These are phyloP conservation scores for Paramecium pentaurelia DNA, from an alignment of 73 alveolate species.

Conservation along the genomic window DNA sequence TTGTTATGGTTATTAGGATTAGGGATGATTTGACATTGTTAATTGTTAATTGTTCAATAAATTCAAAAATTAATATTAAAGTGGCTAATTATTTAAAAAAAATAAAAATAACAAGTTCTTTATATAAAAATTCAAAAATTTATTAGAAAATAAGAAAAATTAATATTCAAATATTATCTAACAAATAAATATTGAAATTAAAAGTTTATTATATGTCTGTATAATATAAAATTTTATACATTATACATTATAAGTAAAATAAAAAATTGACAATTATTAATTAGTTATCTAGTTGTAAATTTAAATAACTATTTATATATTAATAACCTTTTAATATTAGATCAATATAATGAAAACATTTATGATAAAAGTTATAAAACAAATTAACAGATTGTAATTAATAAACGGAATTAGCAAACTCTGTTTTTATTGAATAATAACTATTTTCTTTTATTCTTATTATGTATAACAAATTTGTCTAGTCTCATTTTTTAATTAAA, in stretches of 20 bases:
- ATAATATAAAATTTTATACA: too few relatives aligned
- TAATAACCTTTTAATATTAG: too few relatives aligned
- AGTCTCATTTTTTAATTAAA: neutral
- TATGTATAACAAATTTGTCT: neutral
- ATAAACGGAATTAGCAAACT: neutral
- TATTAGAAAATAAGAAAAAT: too few relatives aligned
- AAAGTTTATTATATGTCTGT: too few relatives aligned
- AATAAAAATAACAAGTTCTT: neutral
- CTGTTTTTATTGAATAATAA: neutral
- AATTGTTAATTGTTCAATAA: neutral
- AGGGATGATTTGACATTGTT: conserved; percentile 10
- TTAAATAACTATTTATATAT: too few relatives aligned
- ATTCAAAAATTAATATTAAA: neutral
- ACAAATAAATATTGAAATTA: neutral
- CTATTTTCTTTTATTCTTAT: neutral
- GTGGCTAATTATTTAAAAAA: neutral
- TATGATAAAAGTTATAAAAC: neutral
- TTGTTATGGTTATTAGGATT: conserved; percentile 4
- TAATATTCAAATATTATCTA: too few relatives aligned
- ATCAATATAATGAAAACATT: too few relatives aligned
- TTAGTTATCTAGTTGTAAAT: too few relatives aligned
- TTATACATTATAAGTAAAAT: too few relatives aligned
- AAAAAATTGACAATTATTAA: neutral
- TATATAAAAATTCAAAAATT: neutral
- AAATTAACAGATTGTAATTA: neutral